A percentile compares a stretch with the other conserved stretches of the same genome.
These are phyloP conservation scores for Pichia thaimueangensis DNA, from an alignment of 805 yeast genomes.

Conservation along the genomic window DNA sequence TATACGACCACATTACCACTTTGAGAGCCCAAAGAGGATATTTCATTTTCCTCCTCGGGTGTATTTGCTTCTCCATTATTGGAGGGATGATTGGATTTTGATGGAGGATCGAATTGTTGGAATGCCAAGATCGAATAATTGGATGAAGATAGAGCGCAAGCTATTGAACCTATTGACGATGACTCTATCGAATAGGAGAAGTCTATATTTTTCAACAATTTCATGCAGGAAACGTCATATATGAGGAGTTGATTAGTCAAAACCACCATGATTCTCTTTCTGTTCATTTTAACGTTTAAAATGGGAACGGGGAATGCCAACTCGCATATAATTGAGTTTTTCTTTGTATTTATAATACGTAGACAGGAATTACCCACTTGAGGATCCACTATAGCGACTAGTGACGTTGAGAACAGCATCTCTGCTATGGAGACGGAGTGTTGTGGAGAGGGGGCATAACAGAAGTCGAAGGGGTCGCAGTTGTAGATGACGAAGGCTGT, in stretches of 20 bases:
- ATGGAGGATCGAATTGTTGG: slow-evolving; percentile 38
- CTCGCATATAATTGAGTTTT: slow-evolving; percentile 74
- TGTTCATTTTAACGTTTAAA: slow-evolving; percentile 66
- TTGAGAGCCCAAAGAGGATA: background rate
- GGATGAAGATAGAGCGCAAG: slow-evolving; percentile 30
- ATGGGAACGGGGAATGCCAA: slow-evolving; percentile 77
- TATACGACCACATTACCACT: slow-evolving; percentile 72
- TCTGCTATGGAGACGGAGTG: slow-evolving; percentile 70
- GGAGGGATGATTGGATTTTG: background rate
- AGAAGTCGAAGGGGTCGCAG: slow-evolving; percentile 81
- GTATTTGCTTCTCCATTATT: background rate
- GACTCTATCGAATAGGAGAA: slow-evolving; percentile 12
- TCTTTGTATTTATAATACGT: slow-evolving; percentile 76
- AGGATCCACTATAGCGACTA: slow-evolving; percentile 67
- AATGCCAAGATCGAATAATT: slow-evolving; percentile 49
- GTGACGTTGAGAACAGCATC: slow-evolving; percentile 85
- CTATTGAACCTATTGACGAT: background rate
- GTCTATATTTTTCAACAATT: slow-evolving; percentile 66
- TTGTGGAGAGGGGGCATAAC: slow-evolving; percentile 40
- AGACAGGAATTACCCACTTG: slow-evolving; percentile 55
- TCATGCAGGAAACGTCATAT: slow-evolving; percentile 88
- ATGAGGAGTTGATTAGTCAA: slow-evolving; percentile 76
- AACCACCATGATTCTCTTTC: slow-evolving; percentile 74
- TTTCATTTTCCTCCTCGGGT: background rate
- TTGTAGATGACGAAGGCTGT: slow-evolving; percentile 68